Percentiles rank a stretch among this genome's conserved stretches.
These are phyloP conservation scores for Helminthosporium solani DNA, from an alignment of 2,329 filamentous ascomycete genomes.

Conservation along the genomic window DNA sequence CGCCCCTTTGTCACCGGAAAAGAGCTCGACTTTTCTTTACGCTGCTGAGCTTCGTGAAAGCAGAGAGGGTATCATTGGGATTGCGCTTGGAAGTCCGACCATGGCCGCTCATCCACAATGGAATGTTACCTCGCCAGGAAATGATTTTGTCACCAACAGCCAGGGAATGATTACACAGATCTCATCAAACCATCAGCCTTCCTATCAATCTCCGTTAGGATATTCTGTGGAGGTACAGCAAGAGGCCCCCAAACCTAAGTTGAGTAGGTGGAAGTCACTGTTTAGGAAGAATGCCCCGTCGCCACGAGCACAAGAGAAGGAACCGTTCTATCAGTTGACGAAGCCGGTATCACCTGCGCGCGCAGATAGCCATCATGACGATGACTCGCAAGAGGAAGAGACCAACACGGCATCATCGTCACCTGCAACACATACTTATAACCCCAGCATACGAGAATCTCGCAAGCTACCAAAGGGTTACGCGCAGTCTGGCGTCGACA, in stretches of 20 bases:
- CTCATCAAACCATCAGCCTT: constrained; percentile 14
- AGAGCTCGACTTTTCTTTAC: constrained; percentile 34
- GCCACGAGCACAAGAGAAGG: constrained; percentile 22
- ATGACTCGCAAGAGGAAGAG: constrained; percentile 23
- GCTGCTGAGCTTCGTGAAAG: constrained; percentile 30
- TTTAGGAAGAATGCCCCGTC: constrained; percentile 36
- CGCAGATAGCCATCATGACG: constrained; percentile 37
- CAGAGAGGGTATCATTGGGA: constrained; percentile 38
- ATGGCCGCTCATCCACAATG: constrained; percentile 25
- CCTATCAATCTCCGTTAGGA: constrained; percentile 1
- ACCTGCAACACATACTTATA: constrained; percentile 34
- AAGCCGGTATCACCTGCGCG: constrained; percentile 24
- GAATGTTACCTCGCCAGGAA: constrained; percentile 25
- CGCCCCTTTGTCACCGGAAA: constrained; percentile 29
- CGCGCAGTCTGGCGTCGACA: constrained; percentile 17
- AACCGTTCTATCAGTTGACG: constrained; percentile 39
- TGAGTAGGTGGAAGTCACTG: constrained; percentile 43
- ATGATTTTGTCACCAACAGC: constrained; percentile 16
- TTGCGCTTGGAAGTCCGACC: constrained; percentile 43
- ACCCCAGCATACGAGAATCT: constrained; percentile 31
- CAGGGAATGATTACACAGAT: constrained; percentile 21
- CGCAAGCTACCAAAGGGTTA: constrained; percentile 26
- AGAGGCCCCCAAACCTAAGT: constrained; percentile 34
- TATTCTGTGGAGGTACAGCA: constrained; percentile 6
- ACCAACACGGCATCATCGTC: constrained; percentile 23